Evolutionary conservation across 1,284 basidiomycete species (phyloP), one percentile per base, ranked within the genome.

Genomic region (Jaminaea rosea): DNA sequence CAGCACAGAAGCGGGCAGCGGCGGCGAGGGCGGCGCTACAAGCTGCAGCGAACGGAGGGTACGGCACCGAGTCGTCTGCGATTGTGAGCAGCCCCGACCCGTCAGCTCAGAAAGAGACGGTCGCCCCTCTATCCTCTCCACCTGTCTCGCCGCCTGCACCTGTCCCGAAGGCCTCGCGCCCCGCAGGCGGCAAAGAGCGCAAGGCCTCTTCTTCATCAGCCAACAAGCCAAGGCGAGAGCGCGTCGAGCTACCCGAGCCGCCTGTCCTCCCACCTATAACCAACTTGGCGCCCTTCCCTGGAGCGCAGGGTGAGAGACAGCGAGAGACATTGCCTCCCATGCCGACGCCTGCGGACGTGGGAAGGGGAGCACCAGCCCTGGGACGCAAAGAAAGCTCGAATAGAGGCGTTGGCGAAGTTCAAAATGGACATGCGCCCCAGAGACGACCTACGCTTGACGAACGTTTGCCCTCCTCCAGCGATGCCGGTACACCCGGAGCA

Each of bases 231-330:
- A 44, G 26, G 29, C 37, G 51, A 26, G 47, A 28, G 46, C 53
- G 50, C 19, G 34, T 47, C n/a, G 62, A 63, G 28, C 50, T 63
- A 2, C 61, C 63, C 0, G 19, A 34, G 8, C 47, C 55, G 11
- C 58, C 58, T 0, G 23, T 55, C 26, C 31, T 66, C 42, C 63
- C 63, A 10, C 59, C 63, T 0, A 66, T 64, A 15, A 54, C 60
- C 44, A 63, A 66, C 19, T 26, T 64, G 7, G 55, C 60, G 9
- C 63, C 63, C 7, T 62, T 66, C 27, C 56, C 56, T 0, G 53
- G 55, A n/a, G 26, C 49, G 23, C 6, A 46, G 3, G 37, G 42
- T n/a, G 4, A 45, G 28, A 46, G 44, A 23, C 55, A 59, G 50
- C 44, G 58, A 9, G 39, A 15, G 17, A 55, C 56, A n/a, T 37